phyloP scores from a whole-genome alignment of 208 protist genomes.

The Angomonas ambiguus region DNA sequence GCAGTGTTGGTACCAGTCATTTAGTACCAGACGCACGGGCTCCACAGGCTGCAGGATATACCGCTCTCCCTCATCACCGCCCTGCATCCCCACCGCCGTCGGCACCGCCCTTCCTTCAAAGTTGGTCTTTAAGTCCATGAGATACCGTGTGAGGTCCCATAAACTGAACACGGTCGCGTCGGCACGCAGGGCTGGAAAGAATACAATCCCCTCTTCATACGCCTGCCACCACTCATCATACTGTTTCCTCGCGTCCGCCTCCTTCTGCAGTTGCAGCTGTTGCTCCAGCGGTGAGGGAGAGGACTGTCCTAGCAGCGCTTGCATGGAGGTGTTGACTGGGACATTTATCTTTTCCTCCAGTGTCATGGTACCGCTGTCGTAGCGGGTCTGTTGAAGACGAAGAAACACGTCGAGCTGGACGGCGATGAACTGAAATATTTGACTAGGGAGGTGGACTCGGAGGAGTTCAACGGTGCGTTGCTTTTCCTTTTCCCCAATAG shows the following conservation, averaged over 20 bases:
- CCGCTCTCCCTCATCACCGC: conserved; percentile 16
- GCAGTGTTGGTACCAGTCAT: conserved; percentile 48
- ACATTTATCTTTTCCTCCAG: too few relatives aligned
- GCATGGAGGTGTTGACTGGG: too few relatives aligned
- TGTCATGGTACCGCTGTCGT: conserved; percentile 3
- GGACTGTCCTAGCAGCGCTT: not conserved
- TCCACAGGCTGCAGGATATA: conserved; percentile 28
- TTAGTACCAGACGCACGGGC: conserved; percentile 30
- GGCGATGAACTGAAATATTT: not conserved
- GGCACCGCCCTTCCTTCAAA: not conserved
- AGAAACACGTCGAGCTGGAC: conserved; percentile 16
- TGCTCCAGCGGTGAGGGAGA: conserved; percentile 11
- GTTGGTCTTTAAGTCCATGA: conserved; percentile 17
- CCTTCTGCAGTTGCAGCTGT: conserved; percentile 5
- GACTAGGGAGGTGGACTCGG: not conserved
- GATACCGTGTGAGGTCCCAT: conserved; percentile 24
- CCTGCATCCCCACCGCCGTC: conserved; percentile 21
- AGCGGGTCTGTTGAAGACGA: conserved; percentile 22
- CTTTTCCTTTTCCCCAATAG: too few relatives aligned
- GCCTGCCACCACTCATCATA: conserved; percentile 33
- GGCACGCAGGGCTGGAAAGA: conserved; percentile 17
- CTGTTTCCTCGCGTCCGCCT: not conserved
- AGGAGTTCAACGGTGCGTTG: too few relatives aligned
- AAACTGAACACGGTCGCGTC: conserved; percentile 14
- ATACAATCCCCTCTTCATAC: conserved; percentile 13